Percentiles rank a stretch among this genome's conserved stretches.
These are phyloP conservation scores for Chlorella sp. DNA, from an alignment of 139 green algal genomes.

Conservation along the genomic window DNA sequence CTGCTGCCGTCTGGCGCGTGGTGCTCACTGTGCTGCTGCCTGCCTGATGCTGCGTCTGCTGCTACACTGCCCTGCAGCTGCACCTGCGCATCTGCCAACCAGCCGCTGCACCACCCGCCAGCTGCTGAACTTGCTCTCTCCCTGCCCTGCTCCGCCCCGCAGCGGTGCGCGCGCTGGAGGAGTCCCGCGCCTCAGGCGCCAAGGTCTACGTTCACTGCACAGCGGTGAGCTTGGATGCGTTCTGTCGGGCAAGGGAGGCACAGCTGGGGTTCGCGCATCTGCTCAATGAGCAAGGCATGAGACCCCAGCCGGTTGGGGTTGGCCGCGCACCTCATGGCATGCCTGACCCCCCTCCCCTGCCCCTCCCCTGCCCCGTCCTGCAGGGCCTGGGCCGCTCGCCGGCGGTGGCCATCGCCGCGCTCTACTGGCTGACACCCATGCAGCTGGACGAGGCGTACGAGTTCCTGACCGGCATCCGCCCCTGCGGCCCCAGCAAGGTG, in stretches of 20 bases:
- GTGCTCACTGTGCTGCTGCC: not conserved
- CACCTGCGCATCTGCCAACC: too few relatives aligned
- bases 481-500: constrained; percentile 80
- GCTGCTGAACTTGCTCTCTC: not conserved
- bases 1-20: not conserved
- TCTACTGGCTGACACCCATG: constrained; percentile 66
- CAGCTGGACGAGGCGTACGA: constrained; percentile 78
- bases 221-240: not conserved
- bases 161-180: constrained; percentile 4
- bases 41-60: not conserved
- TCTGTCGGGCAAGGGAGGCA: too few relatives aligned
- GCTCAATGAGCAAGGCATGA: too few relatives aligned
- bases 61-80: not conserved
- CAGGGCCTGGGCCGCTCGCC: constrained; percentile 32
- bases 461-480: constrained; percentile 77
- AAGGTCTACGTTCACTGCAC: constrained; percentile 43
- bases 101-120: too few relatives aligned
- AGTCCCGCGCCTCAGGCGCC: constrained; percentile 55
- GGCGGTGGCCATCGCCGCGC: constrained; percentile 23
- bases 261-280: too few relatives aligned
- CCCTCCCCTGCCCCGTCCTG: too few relatives aligned
- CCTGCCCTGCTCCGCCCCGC: not conserved
- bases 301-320: too few relatives aligned
- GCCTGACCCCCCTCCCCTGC: too few relatives aligned
- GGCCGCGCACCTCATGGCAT: too few relatives aligned